Base-by-base conservation (phyloP, 2,329 filamentous ascomycete genomes). In the Thelonectria discophora region DNA sequence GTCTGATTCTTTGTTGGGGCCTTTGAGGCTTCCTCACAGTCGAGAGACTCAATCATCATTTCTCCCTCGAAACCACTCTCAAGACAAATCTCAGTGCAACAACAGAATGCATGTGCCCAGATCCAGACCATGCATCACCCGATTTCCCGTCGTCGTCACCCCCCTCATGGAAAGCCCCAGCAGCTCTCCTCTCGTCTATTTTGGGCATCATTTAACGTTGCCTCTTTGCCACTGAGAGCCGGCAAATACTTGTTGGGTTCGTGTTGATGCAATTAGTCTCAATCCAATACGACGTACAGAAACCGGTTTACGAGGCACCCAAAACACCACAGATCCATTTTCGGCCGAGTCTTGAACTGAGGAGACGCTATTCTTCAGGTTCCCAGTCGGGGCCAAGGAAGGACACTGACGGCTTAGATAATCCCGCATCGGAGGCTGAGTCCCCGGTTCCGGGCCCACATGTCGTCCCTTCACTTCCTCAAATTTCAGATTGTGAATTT, bases 391-490 rank as follows among this genome's bases (percentile, higher is more conserved):
- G n/a, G n/a, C n/a, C n/a, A n/a, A n/a, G n/a, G n/a, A n/a, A n/a
- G n/a, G n/a, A n/a, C n/a, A n/a, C n/a, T 11, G 3, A 8, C 13
- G 7, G 10, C 32, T 34, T 34, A 34, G 9, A 13, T 34, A 34
- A 34, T 34, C 17, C 32, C 13, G 12, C 5, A 18, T 55, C 66
- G 66, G 67, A 64, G 40, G 6, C 37, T 21, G 30, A 20, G 24
- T 24, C 50, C 55, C 59, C 65, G 24, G 7, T 5, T 58, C 66
- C 55, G 63, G 49, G 8, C 24, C 67, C 63, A 68, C 61, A 32
- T 47, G 53, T 49, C 48, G 12, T 27, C 17, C 32, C n/a, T 13
- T 47, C 46, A 13, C 13, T 3, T 48, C 20, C 24, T 24, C 4
- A 24, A 24, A 4, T 7, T 4, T 24, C 7, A 24, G 7, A 24